Base-by-base conservation (phyloP, 768 basidiomycete species). In the Phaeolepiota aurea region DNA sequence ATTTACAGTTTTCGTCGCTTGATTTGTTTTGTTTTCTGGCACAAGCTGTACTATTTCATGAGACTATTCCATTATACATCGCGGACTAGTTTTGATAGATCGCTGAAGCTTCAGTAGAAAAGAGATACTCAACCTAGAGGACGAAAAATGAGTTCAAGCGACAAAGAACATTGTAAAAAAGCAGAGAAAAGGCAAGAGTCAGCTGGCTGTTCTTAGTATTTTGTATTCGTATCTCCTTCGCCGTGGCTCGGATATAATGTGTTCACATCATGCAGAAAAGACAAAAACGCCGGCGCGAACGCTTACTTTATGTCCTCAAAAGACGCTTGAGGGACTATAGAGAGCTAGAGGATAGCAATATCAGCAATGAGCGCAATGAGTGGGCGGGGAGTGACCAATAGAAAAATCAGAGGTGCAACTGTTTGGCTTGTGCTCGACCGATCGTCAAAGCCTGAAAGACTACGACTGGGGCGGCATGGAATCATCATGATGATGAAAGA, bases 381-480 rank as follows among this genome's bases (percentile, higher is more conserved):
- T n/a, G n/a, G n/a, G n/a, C n/a, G n/a, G n/a, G n/a, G n/a, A n/a
- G n/a, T n/a, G n/a, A n/a, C n/a, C n/a, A n/a, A 34, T 32, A 42
- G 34, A 44, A 34, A 49, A 31, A 44, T 81, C 79, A 82, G 79
- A 64, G 61, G 61, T 79, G 75, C 77, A 76, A 72, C 56, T 56
- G 54, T 75, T 81, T 81, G 77, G 77, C 75, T 77, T 71, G 64
- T 78, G 78, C 78, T 73, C 65, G 65, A 65, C 77, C 75, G 52
- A 57, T 82, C 79, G 70, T 81, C 79, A 81, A 62, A 39, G 76
- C 69, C 19, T 40, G 49, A 44, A 47, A 49, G 56, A 70, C 74
- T 81, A 79, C 65, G 79, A 79, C 79, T 81, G 79, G 79, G 79
- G 79, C 79, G 78, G 77, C 79, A 79, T 70, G 72, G 71, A 72